A percentile compares a stretch with the other conserved stretches of the same genome.
Evolutionary conservation across 2,329 filamentous ascomycete genomes (phyloP).

Genomic region (Polychaeton citri): DNA sequence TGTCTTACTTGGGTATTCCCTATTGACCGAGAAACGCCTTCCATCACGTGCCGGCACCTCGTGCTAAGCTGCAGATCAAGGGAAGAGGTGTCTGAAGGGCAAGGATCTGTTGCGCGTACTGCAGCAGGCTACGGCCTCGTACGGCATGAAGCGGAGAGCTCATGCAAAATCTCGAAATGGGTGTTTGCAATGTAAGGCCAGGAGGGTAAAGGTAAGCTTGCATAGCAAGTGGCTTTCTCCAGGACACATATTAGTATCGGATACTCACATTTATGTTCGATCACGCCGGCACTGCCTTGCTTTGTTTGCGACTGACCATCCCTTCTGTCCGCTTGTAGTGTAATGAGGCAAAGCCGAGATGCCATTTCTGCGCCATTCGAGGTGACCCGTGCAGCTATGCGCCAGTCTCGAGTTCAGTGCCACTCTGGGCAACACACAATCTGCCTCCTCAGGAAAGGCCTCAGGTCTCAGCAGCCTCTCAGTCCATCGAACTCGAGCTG

Average conservation of each 20-base stretch:
- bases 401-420: background rate
- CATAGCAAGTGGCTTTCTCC: background rate
- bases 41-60: too few relatives aligned
- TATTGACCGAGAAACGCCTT: too few relatives aligned
- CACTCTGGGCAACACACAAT: background rate
- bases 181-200: background rate
- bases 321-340: background rate
- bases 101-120: too few relatives aligned
- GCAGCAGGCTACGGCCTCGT: too few relatives aligned
- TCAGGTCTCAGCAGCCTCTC: background rate
- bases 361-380: background rate
- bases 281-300: too few relatives aligned
- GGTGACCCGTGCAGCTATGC: background rate
- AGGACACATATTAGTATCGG: background rate
- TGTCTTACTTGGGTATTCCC: too few relatives aligned
- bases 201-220: background rate
- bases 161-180: background rate
- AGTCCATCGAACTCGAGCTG: background rate
- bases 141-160: background rate
- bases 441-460: background rate
- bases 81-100: too few relatives aligned
- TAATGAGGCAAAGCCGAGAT: background rate
- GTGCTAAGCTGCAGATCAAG: too few relatives aligned
- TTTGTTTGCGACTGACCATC: too few relatives aligned
- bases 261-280: background rate